These are phyloP conservation scores for Fraxinus platypoda DNA, from an alignment of 305 asterid genomes.

Conservation along the genomic window DNA sequence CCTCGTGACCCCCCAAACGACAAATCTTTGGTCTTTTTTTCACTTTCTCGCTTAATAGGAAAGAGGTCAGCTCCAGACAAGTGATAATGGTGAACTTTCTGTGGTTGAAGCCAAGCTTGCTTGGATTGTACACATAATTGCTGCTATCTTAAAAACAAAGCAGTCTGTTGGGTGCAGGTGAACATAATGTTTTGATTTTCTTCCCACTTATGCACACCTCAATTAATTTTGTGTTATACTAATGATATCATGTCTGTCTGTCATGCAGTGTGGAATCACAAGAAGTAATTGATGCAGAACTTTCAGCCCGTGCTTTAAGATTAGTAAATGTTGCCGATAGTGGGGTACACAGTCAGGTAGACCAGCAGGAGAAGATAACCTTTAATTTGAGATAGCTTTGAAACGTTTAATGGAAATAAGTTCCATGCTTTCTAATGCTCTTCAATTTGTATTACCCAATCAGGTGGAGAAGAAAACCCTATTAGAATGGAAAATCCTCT, in stretches of 20 bases:
- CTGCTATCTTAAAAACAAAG: constrained; percentile 76
- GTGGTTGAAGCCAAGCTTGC: constrained; percentile 87
- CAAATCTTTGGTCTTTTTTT: constrained; percentile 9
- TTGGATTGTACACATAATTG: constrained; percentile 94
- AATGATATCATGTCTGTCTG: constrained; percentile 21
- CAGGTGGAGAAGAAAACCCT: neutral
- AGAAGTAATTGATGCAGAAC: constrained; percentile 95
- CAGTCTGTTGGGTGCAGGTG: constrained; percentile 88
- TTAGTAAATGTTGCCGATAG: constrained; percentile 86
- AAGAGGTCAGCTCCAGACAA: constrained; percentile 67
- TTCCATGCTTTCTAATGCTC: neutral
- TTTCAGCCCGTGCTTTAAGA: constrained; percentile 89
- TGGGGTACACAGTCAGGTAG: constrained; percentile 88
- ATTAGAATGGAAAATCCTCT: neutral
- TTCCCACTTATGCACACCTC: constrained; percentile 15
- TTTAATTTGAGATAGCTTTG: neutral
- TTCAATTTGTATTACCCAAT: neutral
- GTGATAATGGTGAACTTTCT: constrained; percentile 65
- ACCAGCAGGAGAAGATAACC: constrained; percentile 3
- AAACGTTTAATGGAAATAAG: neutral
- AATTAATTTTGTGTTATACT: constrained; percentile 13
- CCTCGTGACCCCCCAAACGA: constrained; percentile 3
- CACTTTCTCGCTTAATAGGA: constrained; percentile 45
- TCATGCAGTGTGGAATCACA: constrained; percentile 73
- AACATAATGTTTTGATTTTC: constrained; percentile 10